Evolutionary conservation across 441 rosid species (phyloP).

Genomic region (Daphne laureola): DNA sequence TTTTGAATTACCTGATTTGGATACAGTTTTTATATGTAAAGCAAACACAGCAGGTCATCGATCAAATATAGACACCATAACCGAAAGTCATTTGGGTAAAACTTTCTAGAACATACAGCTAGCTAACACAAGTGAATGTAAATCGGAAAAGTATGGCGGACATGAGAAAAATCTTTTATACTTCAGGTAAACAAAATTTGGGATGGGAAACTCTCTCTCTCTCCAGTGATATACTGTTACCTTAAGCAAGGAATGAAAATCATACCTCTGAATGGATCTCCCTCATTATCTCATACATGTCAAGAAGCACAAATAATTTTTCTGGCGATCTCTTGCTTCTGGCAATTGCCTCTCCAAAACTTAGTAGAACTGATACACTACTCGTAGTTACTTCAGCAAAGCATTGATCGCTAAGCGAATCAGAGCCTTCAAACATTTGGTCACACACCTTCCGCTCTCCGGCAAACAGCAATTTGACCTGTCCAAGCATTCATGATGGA

Average conservation of each 20-base stretch:
- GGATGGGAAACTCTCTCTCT: too few species aligned
- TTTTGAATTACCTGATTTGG: too few species aligned
- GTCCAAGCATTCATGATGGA: constrained; percentile 23
- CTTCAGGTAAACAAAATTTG: too few species aligned
- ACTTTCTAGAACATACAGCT: too few species aligned
- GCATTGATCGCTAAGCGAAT: constrained; percentile 82
- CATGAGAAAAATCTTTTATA: too few species aligned
- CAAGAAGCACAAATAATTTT: constrained; percentile 92
- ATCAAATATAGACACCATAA: too few species aligned
- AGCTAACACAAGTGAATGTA: too few species aligned
- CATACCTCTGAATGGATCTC: constrained; percentile 94
- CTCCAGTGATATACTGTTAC: neutral
- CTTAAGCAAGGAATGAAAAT: constrained; percentile 1
- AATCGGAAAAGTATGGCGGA: too few species aligned
- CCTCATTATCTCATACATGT: constrained; percentile 98
- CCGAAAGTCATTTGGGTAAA: too few species aligned
- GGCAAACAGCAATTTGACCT: constrained; percentile 90
- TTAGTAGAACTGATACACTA: constrained; percentile 86
- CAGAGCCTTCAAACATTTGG: constrained; percentile 85
- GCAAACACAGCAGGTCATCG: too few species aligned
- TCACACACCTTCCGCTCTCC: constrained; percentile 92
- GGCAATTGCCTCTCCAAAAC: constrained; percentile 99
- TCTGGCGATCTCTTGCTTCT: constrained; percentile 98
- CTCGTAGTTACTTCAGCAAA: constrained; percentile 78
- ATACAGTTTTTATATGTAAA: too few species aligned